Conservation (phyloP, 192 early-diverging fungal species). For the Coemansia sp. region DNA sequence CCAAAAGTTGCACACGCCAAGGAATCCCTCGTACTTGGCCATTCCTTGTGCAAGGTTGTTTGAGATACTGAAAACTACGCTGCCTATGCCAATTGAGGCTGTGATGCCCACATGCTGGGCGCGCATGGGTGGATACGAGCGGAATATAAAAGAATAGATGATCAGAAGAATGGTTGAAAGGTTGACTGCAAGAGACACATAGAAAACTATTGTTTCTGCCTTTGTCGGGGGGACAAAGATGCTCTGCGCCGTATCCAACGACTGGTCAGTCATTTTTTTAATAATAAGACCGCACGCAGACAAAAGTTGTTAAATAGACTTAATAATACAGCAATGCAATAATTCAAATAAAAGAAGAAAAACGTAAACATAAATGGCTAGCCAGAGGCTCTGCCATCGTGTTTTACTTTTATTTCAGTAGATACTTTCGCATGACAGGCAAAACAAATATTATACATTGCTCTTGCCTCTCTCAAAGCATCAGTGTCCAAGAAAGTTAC, state of each 20-base stretch:
- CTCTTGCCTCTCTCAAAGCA: not conserved
- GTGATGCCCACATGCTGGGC: conserved; percentile 50
- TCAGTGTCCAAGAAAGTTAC: not conserved
- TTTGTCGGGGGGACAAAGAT: conserved; percentile 35
- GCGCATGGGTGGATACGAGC: conserved; percentile 37
- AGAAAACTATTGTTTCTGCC: conserved; percentile 34
- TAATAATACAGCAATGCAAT: too few species aligned
- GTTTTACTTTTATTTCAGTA: not conserved
- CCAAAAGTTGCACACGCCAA: conserved; percentile 37
- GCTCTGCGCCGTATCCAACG: conserved; percentile 26
- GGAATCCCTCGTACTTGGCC: conserved; percentile 37
- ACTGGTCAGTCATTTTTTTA: conserved; percentile 15
- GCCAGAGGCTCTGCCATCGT: not conserved
- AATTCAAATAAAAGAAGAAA: too few species aligned
- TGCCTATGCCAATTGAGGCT: conserved; percentile 24
- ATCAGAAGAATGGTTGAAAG: conserved; percentile 29
- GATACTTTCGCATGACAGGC: not conserved
- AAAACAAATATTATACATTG: not conserved
- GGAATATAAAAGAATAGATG: conserved; percentile 30
- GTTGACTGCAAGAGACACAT: conserved; percentile 26
- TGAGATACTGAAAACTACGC: conserved; percentile 41
- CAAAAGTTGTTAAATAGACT: too few species aligned
- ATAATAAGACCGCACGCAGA: too few species aligned
- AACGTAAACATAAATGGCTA: not conserved
- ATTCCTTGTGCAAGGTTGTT: conserved; percentile 41